phyloP scores from a whole-genome alignment of 805 yeast species.

The Candida pseudoglaebosa region DNA sequence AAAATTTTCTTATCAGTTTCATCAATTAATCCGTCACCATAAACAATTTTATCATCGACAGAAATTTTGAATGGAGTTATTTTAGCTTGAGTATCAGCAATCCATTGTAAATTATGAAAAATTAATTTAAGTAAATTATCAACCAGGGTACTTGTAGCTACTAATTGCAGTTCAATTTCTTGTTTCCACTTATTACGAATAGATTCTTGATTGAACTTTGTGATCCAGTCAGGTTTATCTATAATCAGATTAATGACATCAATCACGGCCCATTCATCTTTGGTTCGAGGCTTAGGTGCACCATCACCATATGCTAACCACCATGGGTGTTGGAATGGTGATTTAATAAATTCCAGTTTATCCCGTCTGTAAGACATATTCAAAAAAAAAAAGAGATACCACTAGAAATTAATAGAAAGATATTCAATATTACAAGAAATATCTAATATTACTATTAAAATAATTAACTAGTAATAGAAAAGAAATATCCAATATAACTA shows the following conservation, averaged over 20 bases:
- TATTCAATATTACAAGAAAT: too few relatives aligned
- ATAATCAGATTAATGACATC: constrained; percentile 12
- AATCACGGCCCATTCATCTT: constrained; percentile 13
- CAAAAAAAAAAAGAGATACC: too few relatives aligned
- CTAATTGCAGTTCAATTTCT: constrained; percentile 16
- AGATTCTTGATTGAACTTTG: constrained; percentile 10
- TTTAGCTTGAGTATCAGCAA: constrained; percentile 13
- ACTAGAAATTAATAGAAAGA: too few relatives aligned
- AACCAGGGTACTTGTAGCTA: too few relatives aligned
- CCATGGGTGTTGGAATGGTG: constrained; percentile 16
- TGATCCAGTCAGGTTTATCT: constrained; percentile 14
- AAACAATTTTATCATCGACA: constrained; percentile 18
- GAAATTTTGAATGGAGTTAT: constrained; percentile 13
- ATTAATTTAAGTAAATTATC: constrained; percentile 16
- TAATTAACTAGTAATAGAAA: too few relatives aligned
- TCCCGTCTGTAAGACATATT: too few relatives aligned
- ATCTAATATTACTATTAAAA: too few relatives aligned
- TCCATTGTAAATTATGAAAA: constrained; percentile 28
- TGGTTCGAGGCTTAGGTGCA: constrained; percentile 11
- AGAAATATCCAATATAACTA: too few relatives aligned
- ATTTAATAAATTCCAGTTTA: too few relatives aligned
- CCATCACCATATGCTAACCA: constrained; percentile 8
- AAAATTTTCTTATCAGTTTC: constrained; percentile 11
- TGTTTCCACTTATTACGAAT: constrained; percentile 14
- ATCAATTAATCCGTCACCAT: constrained; percentile 16